Evolutionary conservation across 2,329 filamentous ascomycete species (phyloP).

Genomic region (Trichoderma semiorbis): DNA sequence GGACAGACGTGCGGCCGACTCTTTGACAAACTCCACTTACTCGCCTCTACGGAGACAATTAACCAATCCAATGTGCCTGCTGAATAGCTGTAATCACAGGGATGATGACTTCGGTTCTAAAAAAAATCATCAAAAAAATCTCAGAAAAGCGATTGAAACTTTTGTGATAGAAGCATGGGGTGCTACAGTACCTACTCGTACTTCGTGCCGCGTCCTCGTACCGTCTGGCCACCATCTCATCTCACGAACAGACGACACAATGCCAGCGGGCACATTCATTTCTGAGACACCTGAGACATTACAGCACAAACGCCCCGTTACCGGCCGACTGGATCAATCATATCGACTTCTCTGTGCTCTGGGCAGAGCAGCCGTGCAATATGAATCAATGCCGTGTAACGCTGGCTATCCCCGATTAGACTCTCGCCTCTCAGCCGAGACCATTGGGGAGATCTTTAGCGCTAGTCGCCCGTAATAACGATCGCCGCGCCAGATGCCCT

Average conservation of each 20-base stretch:
- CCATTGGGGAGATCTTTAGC: constrained; percentile 14
- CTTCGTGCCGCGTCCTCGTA: background rate
- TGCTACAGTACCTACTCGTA: background rate
- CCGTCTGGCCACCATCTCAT: background rate
- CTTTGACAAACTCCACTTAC: constrained; percentile 8
- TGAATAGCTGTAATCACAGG: background rate
- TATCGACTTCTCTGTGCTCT: background rate
- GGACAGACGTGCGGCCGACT: constrained; percentile 14
- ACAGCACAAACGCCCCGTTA: background rate
- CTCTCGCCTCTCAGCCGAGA: constrained; percentile 17
- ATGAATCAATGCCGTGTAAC: constrained; percentile 13
- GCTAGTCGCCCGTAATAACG: constrained; percentile 18
- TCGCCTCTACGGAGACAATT: constrained; percentile 12
- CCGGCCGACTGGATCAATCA: constrained; percentile 8
- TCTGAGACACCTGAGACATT: constrained; percentile 9
- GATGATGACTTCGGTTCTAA: background rate
- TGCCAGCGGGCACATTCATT: background rate
- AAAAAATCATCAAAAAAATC: background rate
- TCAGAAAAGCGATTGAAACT: background rate
- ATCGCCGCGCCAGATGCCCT: constrained; percentile 17
- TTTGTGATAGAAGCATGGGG: constrained; percentile 15
- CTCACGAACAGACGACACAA: background rate
- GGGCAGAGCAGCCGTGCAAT: background rate
- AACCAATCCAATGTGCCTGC: background rate
- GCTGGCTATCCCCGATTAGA: constrained; percentile 14